phyloP scores from a whole-genome alignment of 2,329 filamentous ascomycete genomes.

The Amylocarpus encephaloides region DNA sequence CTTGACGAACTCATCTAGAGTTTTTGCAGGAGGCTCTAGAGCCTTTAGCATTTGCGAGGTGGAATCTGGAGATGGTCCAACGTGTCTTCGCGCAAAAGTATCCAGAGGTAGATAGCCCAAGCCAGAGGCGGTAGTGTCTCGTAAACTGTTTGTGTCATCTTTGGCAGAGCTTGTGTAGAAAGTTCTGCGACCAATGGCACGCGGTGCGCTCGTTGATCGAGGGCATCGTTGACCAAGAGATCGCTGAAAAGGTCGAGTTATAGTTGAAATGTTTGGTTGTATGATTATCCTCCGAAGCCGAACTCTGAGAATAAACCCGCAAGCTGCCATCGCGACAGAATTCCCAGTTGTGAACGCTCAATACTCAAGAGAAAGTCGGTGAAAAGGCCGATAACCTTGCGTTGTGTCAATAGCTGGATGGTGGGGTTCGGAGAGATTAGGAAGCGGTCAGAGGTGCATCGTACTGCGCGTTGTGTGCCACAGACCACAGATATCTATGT shows the following conservation, averaged over 20 bases:
- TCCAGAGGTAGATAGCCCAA: conserved; percentile 42
- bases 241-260: conserved; percentile 18
- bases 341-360: conserved; percentile 1
- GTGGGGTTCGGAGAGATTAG: conserved; percentile 21
- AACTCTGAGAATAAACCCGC: conserved; percentile 21
- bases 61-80: conserved; percentile 69
- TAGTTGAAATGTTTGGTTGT: conserved; percentile 11
- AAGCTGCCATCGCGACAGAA: conserved; percentile 21
- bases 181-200: conserved; percentile 22
- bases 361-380: conserved; percentile 14
- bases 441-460: conserved; percentile 7
- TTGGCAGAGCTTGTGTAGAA: conserved; percentile 30
- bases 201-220: conserved; percentile 6
- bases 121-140: conserved; percentile 17
- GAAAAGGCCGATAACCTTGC: conserved; percentile 2
- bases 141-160: conserved; percentile 23
- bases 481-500: neutral
- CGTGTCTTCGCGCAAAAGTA: conserved; percentile 73
- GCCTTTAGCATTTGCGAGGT: conserved; percentile 72
- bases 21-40: conserved; percentile 66
- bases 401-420: conserved; percentile 4
- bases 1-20: conserved; percentile 74
- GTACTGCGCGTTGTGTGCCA: conserved; percentile 3
- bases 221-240: conserved; percentile 21
- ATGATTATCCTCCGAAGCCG: conserved; percentile 20